Conservation (phyloP, 2,329 filamentous ascomycete genomes). For the Epichloe elymi region DNA sequence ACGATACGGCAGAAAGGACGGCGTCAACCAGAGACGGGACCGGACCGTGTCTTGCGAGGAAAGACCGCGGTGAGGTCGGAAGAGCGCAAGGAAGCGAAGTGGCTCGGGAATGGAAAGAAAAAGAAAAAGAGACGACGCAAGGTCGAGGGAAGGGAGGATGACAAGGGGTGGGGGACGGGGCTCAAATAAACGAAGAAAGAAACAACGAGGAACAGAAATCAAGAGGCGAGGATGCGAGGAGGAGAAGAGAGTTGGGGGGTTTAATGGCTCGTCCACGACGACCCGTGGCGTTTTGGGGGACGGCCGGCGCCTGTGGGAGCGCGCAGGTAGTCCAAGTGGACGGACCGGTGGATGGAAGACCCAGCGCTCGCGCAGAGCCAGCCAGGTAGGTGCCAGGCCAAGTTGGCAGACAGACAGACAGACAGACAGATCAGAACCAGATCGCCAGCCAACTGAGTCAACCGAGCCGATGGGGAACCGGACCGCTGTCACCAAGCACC, state of each 20-base stretch:
- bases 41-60: slow-evolving; percentile 5
- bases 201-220: slow-evolving; percentile 7
- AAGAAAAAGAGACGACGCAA: slow-evolving; percentile 14
- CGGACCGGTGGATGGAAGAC: background rate
- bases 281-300: slow-evolving; percentile 8
- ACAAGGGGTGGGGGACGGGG: slow-evolving; percentile 11
- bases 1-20: slow-evolving; percentile 6
- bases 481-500: background rate
- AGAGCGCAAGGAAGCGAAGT: slow-evolving; percentile 13
- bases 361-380: background rate
- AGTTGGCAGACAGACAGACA: background rate
- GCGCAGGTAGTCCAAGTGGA: background rate
- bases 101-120: slow-evolving; percentile 16
- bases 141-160: slow-evolving; percentile 21
- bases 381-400: background rate
- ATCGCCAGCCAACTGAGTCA: no score
- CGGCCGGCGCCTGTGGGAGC: slow-evolving; percentile 5
- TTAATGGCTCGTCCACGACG: slow-evolving; percentile 12
- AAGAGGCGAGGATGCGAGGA: slow-evolving; percentile 7
- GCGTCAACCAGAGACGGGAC: slow-evolving; percentile 1
- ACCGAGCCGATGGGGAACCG: background rate
- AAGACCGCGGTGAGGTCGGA: slow-evolving; percentile 11
- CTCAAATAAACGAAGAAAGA: slow-evolving; percentile 11
- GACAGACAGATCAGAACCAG: no score
- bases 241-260: slow-evolving; percentile 6